phyloP scores from a whole-genome alignment of 805 yeast genomes.

The Saturnispora sanitii region DNA sequence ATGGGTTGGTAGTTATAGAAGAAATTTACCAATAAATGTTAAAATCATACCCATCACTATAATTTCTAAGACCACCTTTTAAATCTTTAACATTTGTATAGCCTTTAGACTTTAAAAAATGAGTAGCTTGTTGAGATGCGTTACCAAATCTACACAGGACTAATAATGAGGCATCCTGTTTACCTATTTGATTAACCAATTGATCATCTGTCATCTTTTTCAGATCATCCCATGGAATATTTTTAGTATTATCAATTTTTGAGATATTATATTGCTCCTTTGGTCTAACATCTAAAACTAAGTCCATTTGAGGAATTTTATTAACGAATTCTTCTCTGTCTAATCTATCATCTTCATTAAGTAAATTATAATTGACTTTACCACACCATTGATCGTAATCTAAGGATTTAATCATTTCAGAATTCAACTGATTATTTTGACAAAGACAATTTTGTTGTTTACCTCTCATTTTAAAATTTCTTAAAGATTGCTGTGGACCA shows the following conservation, averaged over 20 bases:
- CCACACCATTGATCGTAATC: constrained; percentile 79
- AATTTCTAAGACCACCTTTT: constrained; percentile 54
- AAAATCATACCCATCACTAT: constrained; percentile 13
- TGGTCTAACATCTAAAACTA: constrained; percentile 72
- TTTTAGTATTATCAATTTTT: constrained; percentile 46
- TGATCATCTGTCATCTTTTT: constrained; percentile 23
- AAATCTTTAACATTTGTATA: constrained; percentile 50
- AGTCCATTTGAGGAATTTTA: constrained; percentile 9
- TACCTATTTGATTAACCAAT: constrained; percentile 10
- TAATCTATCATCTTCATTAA: constrained; percentile 38
- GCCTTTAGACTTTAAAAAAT: constrained; percentile 41
- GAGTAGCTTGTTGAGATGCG: constrained; percentile 76
- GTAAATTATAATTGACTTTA: constrained; percentile 33
- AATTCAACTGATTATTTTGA: constrained; percentile 37
- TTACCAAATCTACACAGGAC: constrained; percentile 84
- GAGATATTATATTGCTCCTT: constrained; percentile 64
- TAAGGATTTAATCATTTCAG: constrained; percentile 34
- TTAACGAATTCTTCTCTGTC: constrained; percentile 29
- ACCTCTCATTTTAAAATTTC: constrained; percentile 74
- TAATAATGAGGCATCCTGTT: constrained; percentile 25
- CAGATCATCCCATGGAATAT: constrained; percentile 50
- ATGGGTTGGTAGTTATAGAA: constrained; percentile 25
- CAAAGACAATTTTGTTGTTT: constrained; percentile 57
- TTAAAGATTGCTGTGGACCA: constrained; percentile 46
- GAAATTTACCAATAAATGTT: constrained; percentile 18